Evolutionary conservation across 352 stramenopile species (phyloP), one percentile per base, ranked within the genome.

Genomic region (Hyaloperonospora arabidopsidis): DNA sequence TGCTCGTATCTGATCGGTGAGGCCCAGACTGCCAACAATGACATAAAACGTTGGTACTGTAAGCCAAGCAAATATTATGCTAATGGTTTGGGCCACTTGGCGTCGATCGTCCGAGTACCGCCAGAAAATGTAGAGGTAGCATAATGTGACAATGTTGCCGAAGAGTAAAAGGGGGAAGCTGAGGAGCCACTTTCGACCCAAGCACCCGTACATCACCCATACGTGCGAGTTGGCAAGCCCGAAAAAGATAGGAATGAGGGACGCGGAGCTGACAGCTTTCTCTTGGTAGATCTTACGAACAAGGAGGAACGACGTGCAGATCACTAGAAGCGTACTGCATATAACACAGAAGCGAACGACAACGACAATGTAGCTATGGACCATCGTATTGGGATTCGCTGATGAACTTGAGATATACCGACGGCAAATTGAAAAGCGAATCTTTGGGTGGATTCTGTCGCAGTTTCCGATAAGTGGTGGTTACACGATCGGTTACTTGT

Each of bases 161-260:
- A 76, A 57, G 28, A 72, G 50, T 52, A 73, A 76, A 46, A 71
- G 52, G 4, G 63, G 55, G 45, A 76, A 70, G 45, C 61, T 65
- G 0, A 64, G 67, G 45, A 76, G 73, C 62, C 62, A 70, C 13
- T 52, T 67, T 34, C 48, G 39, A 13, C 55, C 54, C 36, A 71
- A 45, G 32, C 60, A 70, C 19, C 57, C 62, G 23, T 70, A 70
- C 12, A 70, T 46, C 62, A 70, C 57, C 62, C 62, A 70, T 11
- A 70, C 62, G 45, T 70, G 62, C 21, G 62, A 67, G 29, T 60
- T 66, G 38, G 52, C 58, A 7, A 63, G 57, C 25, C 67, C 48
- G 4, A 67, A 7, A 15, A 67, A 54, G 47, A 70, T 66, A 39
- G 62, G 62, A 17, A 64, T n/a, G 28, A 67, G 41, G 0, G 62